Conservation (phyloP, 345 rosid species). For the Murraya koenigii region DNA sequence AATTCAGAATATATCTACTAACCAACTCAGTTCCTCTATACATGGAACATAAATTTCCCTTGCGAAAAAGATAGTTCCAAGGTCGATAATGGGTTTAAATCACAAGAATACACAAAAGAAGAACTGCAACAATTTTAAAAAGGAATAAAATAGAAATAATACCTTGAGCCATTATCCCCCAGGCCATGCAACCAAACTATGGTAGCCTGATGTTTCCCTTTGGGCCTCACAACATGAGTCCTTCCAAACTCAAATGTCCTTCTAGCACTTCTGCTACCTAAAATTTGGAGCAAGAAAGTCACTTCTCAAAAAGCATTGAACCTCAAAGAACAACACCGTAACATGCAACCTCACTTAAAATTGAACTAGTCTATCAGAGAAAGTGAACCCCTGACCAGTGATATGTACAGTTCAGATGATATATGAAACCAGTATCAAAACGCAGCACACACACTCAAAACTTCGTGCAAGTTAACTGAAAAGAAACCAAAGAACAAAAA, state of each 20-base stretch:
- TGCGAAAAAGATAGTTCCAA: not conserved
- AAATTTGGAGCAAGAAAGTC: slow-evolving; percentile 12
- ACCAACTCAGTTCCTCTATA: not conserved
- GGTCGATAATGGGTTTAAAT: not conserved
- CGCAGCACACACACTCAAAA: not conserved
- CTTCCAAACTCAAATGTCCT: slow-evolving; percentile 73
- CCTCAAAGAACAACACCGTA: slow-evolving; percentile 7
- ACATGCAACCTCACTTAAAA: slow-evolving; percentile 2
- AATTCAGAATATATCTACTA: not conserved
- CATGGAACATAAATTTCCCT: not conserved
- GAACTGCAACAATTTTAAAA: not conserved
- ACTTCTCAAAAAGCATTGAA: slow-evolving; percentile 8
- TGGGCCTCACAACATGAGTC: slow-evolving; percentile 75
- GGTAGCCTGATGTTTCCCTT: slow-evolving; percentile 78
- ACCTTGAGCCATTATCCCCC: slow-evolving; percentile 80
- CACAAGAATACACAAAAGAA: not conserved
- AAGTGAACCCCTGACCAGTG: not conserved
- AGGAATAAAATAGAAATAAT: slow-evolving; percentile 3
- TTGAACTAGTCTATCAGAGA: slow-evolving; percentile 9
- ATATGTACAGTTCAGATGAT: not conserved
- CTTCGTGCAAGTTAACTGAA: not conserved
- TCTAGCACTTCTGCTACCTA: slow-evolving; percentile 57
- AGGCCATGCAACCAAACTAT: slow-evolving; percentile 79
- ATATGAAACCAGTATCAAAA: not conserved
- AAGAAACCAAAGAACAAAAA: not conserved